Conservation (phyloP, 2,329 filamentous ascomycete species). For the Scytalidium lignicola region DNA sequence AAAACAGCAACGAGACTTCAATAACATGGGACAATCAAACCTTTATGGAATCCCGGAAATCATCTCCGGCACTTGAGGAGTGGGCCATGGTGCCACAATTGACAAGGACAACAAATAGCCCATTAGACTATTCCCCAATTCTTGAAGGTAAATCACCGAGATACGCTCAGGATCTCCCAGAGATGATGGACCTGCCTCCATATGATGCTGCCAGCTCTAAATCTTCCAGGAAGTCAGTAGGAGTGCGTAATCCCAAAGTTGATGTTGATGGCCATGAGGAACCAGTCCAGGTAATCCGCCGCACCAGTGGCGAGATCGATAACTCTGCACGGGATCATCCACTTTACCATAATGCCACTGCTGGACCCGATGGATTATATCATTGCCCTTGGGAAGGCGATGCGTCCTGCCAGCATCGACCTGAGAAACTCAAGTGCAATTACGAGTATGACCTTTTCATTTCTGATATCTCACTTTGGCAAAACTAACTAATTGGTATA, state of each 20-base stretch:
- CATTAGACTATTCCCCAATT: conserved; percentile 23
- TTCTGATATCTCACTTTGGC: not conserved
- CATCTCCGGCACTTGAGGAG: conserved; percentile 20
- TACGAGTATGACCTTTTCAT: conserved; percentile 71
- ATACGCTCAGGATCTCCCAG: conserved; percentile 24
- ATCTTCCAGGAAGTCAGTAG: conserved; percentile 22
- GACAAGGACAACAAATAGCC: conserved; percentile 19
- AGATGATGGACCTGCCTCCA: conserved; percentile 22
- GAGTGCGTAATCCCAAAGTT: conserved; percentile 25
- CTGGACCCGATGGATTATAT: conserved; percentile 73
- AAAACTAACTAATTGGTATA: conserved; percentile 19
- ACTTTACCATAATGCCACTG: conserved; percentile 63
- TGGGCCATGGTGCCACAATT: conserved; percentile 20
- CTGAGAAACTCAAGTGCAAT: conserved; percentile 97
- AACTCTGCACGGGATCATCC: conserved; percentile 55
- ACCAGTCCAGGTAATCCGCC: conserved; percentile 21
- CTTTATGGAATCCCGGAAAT: conserved; percentile 21
- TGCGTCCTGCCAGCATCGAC: conserved; percentile 74
- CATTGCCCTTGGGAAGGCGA: conserved; percentile 86
- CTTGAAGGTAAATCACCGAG: conserved; percentile 24
- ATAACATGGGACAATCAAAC: conserved; percentile 21
- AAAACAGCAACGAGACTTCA: conserved; percentile 15
- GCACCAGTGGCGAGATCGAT: conserved; percentile 26
- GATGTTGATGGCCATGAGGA: conserved; percentile 15
- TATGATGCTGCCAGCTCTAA: conserved; percentile 22